Evolutionary conservation across 192 early-diverging fungal genomes (phyloP).

Genomic region (Backusella westeae): DNA sequence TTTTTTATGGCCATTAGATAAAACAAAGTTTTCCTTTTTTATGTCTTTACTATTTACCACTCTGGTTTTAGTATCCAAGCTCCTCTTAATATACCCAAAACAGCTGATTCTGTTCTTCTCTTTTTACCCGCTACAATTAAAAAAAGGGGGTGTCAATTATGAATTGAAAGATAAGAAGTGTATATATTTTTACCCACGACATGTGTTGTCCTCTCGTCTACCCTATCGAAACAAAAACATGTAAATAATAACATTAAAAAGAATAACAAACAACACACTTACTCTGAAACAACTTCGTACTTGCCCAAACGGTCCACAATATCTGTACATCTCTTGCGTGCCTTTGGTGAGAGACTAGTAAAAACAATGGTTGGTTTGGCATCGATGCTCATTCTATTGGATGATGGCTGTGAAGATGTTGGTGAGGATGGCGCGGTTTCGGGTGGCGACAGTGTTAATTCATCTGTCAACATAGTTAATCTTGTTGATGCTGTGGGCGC

Average conservation of each 20-base stretch:
- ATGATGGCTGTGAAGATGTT: background rate
- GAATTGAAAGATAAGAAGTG: background rate
- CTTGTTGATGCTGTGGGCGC: background rate
- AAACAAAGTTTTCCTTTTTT: background rate
- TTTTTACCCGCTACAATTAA: slow-evolving; percentile 5
- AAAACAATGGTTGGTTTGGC: background rate
- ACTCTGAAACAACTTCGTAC: background rate
- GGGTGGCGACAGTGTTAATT: background rate
- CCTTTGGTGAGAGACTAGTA: background rate
- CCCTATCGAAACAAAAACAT: slow-evolving; percentile 5
- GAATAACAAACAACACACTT: background rate
- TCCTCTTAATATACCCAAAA: background rate
- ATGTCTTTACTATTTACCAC: background rate
- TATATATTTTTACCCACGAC: slow-evolving; percentile 18
- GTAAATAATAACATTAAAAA: background rate
- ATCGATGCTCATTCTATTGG: background rate
- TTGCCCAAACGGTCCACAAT: background rate
- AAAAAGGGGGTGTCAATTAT: background rate
- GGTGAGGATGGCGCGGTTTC: background rate
- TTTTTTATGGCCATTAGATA: background rate
- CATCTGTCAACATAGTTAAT: background rate
- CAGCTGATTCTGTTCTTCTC: slow-evolving; percentile 6
- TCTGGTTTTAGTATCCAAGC: background rate
- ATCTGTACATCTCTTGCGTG: background rate
- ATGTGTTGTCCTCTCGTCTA: slow-evolving; percentile 25